A percentile compares a stretch with the other conserved stretches of the same genome.
Evolutionary conservation across 1,284 basidiomycete species (phyloP).

Genomic region (Phaffia rhodozyma): DNA sequence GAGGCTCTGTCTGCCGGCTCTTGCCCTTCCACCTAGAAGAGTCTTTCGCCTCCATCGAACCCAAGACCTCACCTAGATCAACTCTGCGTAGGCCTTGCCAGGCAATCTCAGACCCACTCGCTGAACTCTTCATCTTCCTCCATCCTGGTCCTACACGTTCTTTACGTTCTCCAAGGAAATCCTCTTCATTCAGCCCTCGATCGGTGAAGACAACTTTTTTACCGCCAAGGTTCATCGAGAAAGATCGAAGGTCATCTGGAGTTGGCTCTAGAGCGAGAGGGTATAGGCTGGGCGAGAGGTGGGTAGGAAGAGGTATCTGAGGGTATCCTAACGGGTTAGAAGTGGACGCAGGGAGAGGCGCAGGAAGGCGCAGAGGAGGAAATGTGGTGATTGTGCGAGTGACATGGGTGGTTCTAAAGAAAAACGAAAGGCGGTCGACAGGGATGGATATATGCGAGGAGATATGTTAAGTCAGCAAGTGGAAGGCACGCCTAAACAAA

Average conservation of each 20-base stretch:
- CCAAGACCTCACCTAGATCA: background rate
- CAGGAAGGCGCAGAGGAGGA: constrained; percentile 31
- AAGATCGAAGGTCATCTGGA: constrained; percentile 31
- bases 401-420: constrained; percentile 29
- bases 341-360: constrained; percentile 22
- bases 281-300: constrained; percentile 20
- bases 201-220: constrained; percentile 27
- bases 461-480: background rate
- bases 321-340: background rate
- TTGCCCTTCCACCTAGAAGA: constrained; percentile 23
- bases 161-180: background rate
- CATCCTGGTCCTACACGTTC: background rate
- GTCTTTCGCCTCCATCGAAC: background rate
- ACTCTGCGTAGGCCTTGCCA: constrained; percentile 3
- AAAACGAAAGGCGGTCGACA: background rate
- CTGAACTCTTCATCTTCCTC: background rate
- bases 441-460: background rate
- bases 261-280: constrained; percentile 31
- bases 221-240: constrained; percentile 30
- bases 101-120: constrained; percentile 1
- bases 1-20: constrained; percentile 19
- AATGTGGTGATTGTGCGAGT: constrained; percentile 33
- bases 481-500: background rate
- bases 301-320: constrained; percentile 2
- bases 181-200: background rate